Evolutionary conservation across 768 basidiomycete genomes (phyloP), one percentile per base, ranked within the genome.

Genomic region (Clitopilus passeckerianus): DNA sequence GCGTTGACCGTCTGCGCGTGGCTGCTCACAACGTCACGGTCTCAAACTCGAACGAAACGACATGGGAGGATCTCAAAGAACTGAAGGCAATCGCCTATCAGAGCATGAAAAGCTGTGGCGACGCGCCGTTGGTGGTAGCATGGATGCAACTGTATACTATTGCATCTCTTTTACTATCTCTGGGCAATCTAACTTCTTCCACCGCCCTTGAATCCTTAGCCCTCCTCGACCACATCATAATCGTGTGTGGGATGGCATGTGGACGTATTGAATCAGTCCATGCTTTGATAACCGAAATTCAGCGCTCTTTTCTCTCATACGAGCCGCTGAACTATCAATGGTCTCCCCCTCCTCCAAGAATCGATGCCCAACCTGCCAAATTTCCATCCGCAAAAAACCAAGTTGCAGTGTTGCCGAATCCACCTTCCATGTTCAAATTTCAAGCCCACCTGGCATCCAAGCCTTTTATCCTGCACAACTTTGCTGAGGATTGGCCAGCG

Each of bases 141-240:
- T 91, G 89, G 86, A 79, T 90, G 52, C 77, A 82, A 54, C 65
- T 93, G 14, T 93, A 93, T 71, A 89, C 91, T 43, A 92, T 96
- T 64, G 80, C 86, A 9, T 83, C 80, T 56, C 74, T 96, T 41
- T 70, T 93, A 43, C 78, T 77, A 61, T 77, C 77, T 5, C 72
- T 89, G 64, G 67, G 73, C 33, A 72, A 77, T 64, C 34, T 74
- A 46, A 46, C 67, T 34, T 56, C 65, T 30, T 63, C 67, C 2
- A 63, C 66, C 2, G 75, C 72, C 10, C 61, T 75, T 61, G 76
- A 75, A 50, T 76, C 81, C 22, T 80, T 98, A 37, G 74, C 76
- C 5, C 72, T 78, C 14, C 74, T 98, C 23, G 97, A 99, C 68
- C 80, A 78, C 63, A 87, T 89, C 1, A 86, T 98, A 62, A 86